Base-by-base conservation (phyloP, 495 filamentous ascomycete species). In the Hypoxylon crocopeplum region DNA sequence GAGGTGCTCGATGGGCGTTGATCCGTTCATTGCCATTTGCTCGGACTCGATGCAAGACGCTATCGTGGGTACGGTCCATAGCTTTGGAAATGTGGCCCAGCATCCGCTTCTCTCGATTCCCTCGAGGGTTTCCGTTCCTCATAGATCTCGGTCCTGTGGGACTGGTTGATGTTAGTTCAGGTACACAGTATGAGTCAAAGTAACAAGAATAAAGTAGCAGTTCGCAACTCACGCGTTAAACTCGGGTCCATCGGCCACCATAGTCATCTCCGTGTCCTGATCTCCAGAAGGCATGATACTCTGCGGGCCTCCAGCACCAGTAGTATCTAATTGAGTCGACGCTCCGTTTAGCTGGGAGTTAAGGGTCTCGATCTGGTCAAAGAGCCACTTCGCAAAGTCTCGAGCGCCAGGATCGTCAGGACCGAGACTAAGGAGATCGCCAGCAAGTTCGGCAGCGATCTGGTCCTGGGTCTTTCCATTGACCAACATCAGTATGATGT, bases 61-160 rank as follows among this genome's bases (percentile, higher is more conserved):
- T 79, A 56, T 93, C 91, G 34, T 81, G 74, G 16, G 78, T 80
- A 45, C 94, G 85, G 59, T 95, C 90, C 85, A 98, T 82, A n/a
- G 84, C 85, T 59, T 88, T 89, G 69, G 90, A 88, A 64, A 98
- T 82, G 56, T 98, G 91, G 46, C 91, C 90, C 48, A 98, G 77
- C 76, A 98, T 86, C 30, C 92, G 85, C 64, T 88, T 90, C 47
- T 88, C 85, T 33, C 85, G 82, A 21, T 78, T 78, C 20, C 75
- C 77, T 32, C 70, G 71, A 42, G 69, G 69, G 53, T 74, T 77
- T 22, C 81, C 82, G 69, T 89, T 90, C 55, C 94, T 88, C 95
- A 98, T 98, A 3, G 93, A 91, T 72, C 92, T 94, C 17, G 94
- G 94, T 34, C 92, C 94, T 7, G 93, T 98, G 13, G 94, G 94